Percentiles rank a stretch among this genome's conserved stretches.
phyloP scores from a whole-genome alignment of 1,284 basidiomycete genomes.

The Cryptococcus jaspeensis region DNA sequence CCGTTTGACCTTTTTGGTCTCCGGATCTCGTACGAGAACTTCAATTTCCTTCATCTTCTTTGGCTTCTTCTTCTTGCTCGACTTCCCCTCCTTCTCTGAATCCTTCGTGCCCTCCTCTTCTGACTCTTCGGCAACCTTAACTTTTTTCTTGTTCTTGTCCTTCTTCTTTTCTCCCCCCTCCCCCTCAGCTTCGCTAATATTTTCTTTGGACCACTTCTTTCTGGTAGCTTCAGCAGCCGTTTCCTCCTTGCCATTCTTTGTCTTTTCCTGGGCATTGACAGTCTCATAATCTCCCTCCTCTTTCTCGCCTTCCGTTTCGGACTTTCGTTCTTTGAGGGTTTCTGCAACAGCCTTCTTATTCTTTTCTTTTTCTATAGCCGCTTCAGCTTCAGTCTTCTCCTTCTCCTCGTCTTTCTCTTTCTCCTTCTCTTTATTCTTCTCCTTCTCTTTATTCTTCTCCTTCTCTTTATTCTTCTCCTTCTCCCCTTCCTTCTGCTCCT shows the following conservation, averaged over 20 bases:
- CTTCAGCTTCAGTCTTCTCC: neutral
- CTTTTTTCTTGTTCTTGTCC: conserved; percentile 3
- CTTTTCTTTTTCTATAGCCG: neutral
- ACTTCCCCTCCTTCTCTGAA: neutral
- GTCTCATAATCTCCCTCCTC: neutral
- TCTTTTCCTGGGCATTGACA: conserved; percentile 1
- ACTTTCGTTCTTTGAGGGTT: no score
- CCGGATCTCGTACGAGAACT: neutral
- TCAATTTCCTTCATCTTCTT: conserved; percentile 2
- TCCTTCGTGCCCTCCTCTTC: neutral
- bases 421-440: neutral
- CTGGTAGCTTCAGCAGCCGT: no score
- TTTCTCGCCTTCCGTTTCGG: no score
- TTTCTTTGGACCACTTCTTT: conserved; percentile 2
- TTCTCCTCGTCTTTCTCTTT: conserved; percentile 1
- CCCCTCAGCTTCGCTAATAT: neutral
- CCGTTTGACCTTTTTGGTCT: neutral
- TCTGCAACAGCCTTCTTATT: no score
- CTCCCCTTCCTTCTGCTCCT: neutral
- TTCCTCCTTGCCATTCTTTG: neutral
- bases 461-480: neutral
- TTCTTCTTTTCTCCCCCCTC: conserved; percentile 18
- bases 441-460: conserved; percentile 1
- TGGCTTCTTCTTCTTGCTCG: neutral
- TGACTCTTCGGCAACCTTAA: neutral